A percentile compares a stretch with the other conserved stretches of the same genome.
Evolutionary conservation across 2,329 filamentous ascomycete species (phyloP).

Genomic region (Colletotrichum sublineola): DNA sequence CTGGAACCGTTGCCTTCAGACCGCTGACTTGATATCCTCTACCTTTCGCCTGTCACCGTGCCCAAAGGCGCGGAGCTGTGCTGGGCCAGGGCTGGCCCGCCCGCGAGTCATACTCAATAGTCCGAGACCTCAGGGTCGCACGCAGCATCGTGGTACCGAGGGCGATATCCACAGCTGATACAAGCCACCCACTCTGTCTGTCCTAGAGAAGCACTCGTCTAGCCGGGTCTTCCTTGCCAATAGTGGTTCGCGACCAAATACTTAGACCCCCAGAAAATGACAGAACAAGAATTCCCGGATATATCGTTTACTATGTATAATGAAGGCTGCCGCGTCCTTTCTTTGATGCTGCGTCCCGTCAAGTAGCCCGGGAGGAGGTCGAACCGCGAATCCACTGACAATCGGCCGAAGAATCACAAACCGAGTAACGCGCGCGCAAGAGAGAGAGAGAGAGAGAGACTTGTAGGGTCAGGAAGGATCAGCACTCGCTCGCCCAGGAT

Average conservation of each 20-base stretch:
- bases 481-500: slow-evolving; percentile 4
- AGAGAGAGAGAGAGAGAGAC: not conserved
- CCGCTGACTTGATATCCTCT: no score
- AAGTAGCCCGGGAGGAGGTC: not conserved
- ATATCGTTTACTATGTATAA: not conserved
- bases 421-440: not conserved
- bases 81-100: not conserved
- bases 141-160: not conserved
- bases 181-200: not conserved
- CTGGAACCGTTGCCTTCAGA: not conserved
- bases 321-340: not conserved
- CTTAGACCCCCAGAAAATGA: not conserved
- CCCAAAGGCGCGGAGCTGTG: not conserved
- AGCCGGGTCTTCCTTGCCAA: not conserved
- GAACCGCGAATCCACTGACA: not conserved
- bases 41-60: no score
- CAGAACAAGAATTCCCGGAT: not conserved
- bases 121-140: not conserved
- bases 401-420: not conserved
- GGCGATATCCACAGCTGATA: not conserved
- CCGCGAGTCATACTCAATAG: not conserved
- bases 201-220: no score
- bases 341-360: not conserved
- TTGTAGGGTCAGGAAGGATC: not conserved
- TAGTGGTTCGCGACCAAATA: not conserved